Evolutionary conservation across 2,329 filamentous ascomycete genomes (phyloP).

Genomic region (Fusarium sp.): DNA sequence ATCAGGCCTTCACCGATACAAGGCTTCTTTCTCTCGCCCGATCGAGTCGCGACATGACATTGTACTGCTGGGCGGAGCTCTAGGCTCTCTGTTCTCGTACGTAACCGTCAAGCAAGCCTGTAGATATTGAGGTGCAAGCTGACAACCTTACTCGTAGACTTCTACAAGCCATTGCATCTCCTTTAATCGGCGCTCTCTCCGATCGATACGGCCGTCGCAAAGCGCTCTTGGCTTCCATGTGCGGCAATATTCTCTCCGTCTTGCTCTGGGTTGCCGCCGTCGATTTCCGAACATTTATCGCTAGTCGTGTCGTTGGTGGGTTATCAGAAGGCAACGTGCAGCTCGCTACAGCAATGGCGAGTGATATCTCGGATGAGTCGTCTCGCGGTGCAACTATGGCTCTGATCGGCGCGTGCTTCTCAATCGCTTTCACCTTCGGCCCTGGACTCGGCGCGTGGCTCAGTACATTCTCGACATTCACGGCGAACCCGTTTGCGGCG

Average conservation of each 20-base stretch:
- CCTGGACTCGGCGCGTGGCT: conserved; percentile 90
- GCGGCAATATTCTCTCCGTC: conserved; percentile 90
- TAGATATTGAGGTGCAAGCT: not conserved
- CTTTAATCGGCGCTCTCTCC: conserved; percentile 86
- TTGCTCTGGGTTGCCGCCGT: conserved; percentile 92
- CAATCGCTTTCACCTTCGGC: conserved; percentile 95
- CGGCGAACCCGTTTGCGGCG: conserved; percentile 91
- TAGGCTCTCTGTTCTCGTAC: conserved; percentile 87
- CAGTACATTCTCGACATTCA: conserved; percentile 77
- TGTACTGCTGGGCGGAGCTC: conserved; percentile 88
- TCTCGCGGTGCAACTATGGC: conserved; percentile 93
- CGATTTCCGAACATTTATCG: conserved; percentile 94
- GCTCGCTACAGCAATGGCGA: conserved; percentile 93
- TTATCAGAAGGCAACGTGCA: conserved; percentile 97
- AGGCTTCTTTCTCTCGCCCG: conserved; percentile 87
- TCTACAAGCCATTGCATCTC: conserved; percentile 90
- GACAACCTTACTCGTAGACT: conserved; percentile 59
- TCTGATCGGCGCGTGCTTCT: conserved; percentile 94
- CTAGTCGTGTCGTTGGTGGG: conserved; percentile 90
- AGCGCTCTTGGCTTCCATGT: conserved; percentile 90
- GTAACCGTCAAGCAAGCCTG: conserved; percentile 23
- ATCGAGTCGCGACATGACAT: conserved; percentile 98
- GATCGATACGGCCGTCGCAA: conserved; percentile 88
- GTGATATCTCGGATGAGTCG: conserved; percentile 88
- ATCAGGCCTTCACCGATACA: conserved; percentile 89